A percentile compares a stretch with the other conserved stretches of the same genome.
These are phyloP conservation scores for Nitzschia sp. DNA, from an alignment of 108 stramenopile genomes.

Conservation along the genomic window DNA sequence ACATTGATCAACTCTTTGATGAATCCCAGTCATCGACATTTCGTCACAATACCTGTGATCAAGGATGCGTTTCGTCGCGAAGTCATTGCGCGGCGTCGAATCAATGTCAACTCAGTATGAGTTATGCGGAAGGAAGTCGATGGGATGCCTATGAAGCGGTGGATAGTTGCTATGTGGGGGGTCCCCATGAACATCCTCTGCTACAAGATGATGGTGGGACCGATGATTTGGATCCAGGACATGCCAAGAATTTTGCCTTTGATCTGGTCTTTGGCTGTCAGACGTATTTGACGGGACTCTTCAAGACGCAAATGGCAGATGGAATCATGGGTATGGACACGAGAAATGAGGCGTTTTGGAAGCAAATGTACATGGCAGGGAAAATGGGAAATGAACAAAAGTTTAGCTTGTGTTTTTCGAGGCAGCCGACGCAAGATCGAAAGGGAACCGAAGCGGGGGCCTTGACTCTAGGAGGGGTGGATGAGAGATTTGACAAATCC, in stretches of 20 bases:
- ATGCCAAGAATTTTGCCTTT: constrained; percentile 48
- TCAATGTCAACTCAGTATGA: constrained; percentile 29
- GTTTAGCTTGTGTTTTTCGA: constrained; percentile 68
- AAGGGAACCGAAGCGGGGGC: constrained; percentile 68
- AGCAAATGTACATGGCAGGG: constrained; percentile 53
- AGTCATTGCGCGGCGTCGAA: constrained; percentile 25
- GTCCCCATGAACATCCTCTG: constrained; percentile 26
- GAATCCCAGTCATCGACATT: constrained; percentile 41
- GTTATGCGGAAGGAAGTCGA: constrained; percentile 60
- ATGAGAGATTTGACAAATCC: constrained; percentile 53
- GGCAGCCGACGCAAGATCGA: constrained; percentile 37
- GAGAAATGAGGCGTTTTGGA: constrained; percentile 51
- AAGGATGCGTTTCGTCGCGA: constrained; percentile 16
- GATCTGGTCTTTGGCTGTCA: constrained; percentile 93
- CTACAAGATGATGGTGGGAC: constrained; percentile 9
- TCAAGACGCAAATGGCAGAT: constrained; percentile 88
- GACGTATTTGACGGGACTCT: constrained; percentile 77
- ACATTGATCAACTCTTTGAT: constrained; percentile 72
- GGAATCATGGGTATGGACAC: constrained; percentile 89
- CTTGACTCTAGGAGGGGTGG: constrained; percentile 89
- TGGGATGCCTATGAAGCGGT: constrained; percentile 63
- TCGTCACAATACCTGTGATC: constrained; percentile 20
- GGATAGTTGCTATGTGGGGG: constrained; percentile 58
- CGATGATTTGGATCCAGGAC: constrained; percentile 30
- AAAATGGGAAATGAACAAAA: constrained; percentile 41